Conservation (phyloP, 495 filamentous ascomycete genomes). For the Ascobolus immersus region DNA sequence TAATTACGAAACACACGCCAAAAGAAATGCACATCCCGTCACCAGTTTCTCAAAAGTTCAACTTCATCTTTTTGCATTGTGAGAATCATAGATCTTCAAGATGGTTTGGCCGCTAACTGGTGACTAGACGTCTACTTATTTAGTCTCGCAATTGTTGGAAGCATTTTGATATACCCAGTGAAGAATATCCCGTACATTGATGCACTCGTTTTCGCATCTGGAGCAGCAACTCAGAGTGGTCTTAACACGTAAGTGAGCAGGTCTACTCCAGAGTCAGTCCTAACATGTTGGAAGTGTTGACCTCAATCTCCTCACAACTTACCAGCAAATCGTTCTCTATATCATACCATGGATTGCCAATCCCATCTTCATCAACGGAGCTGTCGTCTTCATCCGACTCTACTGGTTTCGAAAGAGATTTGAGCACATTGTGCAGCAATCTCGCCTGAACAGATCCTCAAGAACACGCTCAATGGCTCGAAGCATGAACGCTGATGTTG, state of each 20-base stretch:
- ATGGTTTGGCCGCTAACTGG: no score
- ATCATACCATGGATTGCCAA: slow-evolving; percentile 48
- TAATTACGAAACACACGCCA: no score
- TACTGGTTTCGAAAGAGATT: slow-evolving; percentile 98
- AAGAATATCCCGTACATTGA: slow-evolving; percentile 49
- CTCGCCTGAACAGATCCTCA: no score
- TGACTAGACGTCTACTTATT: slow-evolving; percentile 69
- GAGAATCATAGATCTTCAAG: no score
- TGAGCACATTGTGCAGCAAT: no score
- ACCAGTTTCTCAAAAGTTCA: no score
- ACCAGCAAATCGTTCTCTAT: slow-evolving; percentile 54
- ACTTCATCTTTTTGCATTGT: no score
- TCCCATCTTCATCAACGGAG: slow-evolving; percentile 71
- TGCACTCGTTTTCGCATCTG: slow-evolving; percentile 60
- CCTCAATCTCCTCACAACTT: slow-evolving; percentile 44
- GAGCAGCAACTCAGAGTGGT: slow-evolving; percentile 70
- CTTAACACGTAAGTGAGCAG: slow-evolving; percentile 39
- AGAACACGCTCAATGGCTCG: no score
- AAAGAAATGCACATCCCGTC: no score
- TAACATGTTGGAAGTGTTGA: slow-evolving; percentile 27
- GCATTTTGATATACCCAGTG: slow-evolving; percentile 44
- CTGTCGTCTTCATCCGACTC: slow-evolving; percentile 68
- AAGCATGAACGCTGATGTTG: no score
- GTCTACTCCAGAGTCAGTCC: slow-evolving; percentile 7
- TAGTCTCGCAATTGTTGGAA: slow-evolving; percentile 37